Conservation (phyloP, 1,284 basidiomycete genomes). For the Termitomyces sp. region DNA sequence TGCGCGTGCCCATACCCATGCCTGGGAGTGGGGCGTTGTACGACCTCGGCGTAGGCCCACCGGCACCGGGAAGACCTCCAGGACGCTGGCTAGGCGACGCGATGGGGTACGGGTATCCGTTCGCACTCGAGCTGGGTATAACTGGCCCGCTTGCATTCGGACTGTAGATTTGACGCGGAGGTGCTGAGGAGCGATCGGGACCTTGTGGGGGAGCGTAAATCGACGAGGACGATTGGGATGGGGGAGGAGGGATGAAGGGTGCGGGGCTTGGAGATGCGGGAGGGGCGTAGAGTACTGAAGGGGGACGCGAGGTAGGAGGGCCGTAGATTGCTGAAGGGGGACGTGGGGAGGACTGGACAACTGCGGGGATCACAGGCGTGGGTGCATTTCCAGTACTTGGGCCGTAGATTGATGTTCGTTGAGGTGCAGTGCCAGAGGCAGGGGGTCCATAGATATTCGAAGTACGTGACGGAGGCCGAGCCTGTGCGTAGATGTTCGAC, state of each 20-base stretch:
- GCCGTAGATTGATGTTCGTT: background rate
- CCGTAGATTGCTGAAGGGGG: background rate
- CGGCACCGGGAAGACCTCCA: background rate
- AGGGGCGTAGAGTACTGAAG: constrained; percentile 1
- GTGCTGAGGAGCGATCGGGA: background rate
- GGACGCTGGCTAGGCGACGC: background rate
- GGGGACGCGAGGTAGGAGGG: background rate
- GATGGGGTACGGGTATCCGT: constrained; percentile 2
- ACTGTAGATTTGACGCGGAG: constrained; percentile 2
- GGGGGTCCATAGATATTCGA: background rate
- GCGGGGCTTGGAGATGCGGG: background rate
- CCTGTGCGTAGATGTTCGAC: background rate
- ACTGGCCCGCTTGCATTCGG: background rate
- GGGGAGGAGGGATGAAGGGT: background rate
- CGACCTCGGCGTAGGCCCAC: background rate
- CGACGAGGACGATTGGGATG: background rate
- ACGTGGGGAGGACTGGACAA: background rate
- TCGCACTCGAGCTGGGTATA: constrained; percentile 2
- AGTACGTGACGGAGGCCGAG: background rate
- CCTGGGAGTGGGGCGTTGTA: background rate
- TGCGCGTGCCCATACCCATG: background rate
- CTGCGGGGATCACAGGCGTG: background rate
- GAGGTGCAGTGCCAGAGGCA: background rate
- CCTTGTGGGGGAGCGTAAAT: background rate
- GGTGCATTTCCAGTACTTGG: background rate